These are phyloP conservation scores for Borovskyia barvae DNA, from an alignment of 208 protist genomes.

Conservation along the genomic window DNA sequence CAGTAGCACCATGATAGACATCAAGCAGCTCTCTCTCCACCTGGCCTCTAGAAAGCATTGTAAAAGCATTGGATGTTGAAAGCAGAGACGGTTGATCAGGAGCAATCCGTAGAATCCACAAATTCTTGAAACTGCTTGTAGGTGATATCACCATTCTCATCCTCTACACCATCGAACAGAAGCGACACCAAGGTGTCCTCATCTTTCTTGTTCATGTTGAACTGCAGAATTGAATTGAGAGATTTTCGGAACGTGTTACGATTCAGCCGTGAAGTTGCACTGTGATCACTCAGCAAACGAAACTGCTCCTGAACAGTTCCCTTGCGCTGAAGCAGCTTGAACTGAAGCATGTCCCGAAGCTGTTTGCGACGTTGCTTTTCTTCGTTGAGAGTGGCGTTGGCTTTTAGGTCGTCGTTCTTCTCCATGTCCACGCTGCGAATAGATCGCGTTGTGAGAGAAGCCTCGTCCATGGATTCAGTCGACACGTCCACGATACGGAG, in stretches of 20 bases:
- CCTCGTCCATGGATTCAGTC: conserved; percentile 68
- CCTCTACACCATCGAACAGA: conserved; percentile 81
- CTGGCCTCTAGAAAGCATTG: too few relatives aligned
- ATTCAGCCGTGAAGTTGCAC: conserved; percentile 66
- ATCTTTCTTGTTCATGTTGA: conserved; percentile 70
- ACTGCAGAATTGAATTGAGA: conserved; percentile 81
- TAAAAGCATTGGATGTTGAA: too few relatives aligned
- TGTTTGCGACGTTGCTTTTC: conserved; percentile 40
- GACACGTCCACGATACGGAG: conserved; percentile 60
- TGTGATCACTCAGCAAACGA: conserved; percentile 69
- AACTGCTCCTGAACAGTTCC: conserved; percentile 82
- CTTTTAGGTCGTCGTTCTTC: conserved; percentile 44
- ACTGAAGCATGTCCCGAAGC: conserved; percentile 59
- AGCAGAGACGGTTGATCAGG: neutral
- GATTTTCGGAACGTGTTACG: conserved; percentile 67
- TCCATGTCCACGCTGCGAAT: conserved; percentile 72
- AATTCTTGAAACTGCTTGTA: conserved; percentile 90
- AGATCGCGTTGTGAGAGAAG: conserved; percentile 52
- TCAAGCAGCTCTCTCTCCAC: too few relatives aligned
- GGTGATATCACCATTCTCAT: conserved; percentile 80
- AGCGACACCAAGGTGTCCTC: conserved; percentile 80
- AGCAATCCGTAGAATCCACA: conserved; percentile 38
- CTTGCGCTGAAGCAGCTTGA: conserved; percentile 81
- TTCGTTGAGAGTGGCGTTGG: conserved; percentile 31
- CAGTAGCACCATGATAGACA: too few relatives aligned